Percentiles rank a stretch among this genome's conserved stretches.
Conservation (phyloP, 1,284 basidiomycete species). For the Moesziomyces sp. region DNA sequence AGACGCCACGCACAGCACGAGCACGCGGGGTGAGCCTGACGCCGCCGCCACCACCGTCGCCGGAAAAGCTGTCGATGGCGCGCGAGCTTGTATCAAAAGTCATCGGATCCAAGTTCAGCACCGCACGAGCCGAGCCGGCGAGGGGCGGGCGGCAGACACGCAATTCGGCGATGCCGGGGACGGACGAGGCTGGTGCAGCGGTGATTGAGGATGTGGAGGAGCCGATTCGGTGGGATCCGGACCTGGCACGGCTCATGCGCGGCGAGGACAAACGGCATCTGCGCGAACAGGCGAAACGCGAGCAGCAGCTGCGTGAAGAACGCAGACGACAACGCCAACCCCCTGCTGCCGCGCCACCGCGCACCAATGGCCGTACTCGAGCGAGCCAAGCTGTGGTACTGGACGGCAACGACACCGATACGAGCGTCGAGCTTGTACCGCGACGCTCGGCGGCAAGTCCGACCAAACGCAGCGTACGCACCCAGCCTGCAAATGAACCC, state of each 20-base stretch:
- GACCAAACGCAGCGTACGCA: not conserved
- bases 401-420: constrained; percentile 22
- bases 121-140: constrained; percentile 1
- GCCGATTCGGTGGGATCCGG: constrained; percentile 48
- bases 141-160: constrained; percentile 2
- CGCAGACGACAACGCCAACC: constrained; percentile 18
- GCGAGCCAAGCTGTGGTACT: not conserved
- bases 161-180: constrained; percentile 15
- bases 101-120: constrained; percentile 19
- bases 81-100: constrained; percentile 32
- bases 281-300: constrained; percentile 45
- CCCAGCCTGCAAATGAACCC: not conserved
- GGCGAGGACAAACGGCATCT: constrained; percentile 46
- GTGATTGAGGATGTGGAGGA: constrained; percentile 9
- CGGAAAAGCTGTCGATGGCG: constrained; percentile 32
- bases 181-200: not conserved
- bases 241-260: constrained; percentile 46
- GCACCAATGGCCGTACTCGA: too few relatives aligned
- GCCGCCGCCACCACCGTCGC: constrained; percentile 28
- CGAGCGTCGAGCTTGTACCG: constrained; percentile 21
- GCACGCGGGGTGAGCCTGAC: constrained; percentile 25
- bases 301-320: constrained; percentile 28
- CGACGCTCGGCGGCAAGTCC: not conserved
- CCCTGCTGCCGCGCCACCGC: too few relatives aligned
- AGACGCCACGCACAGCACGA: constrained; percentile 2